Conservation (phyloP, 2,329 filamentous ascomycete species). For the Botrytis fabae region DNA sequence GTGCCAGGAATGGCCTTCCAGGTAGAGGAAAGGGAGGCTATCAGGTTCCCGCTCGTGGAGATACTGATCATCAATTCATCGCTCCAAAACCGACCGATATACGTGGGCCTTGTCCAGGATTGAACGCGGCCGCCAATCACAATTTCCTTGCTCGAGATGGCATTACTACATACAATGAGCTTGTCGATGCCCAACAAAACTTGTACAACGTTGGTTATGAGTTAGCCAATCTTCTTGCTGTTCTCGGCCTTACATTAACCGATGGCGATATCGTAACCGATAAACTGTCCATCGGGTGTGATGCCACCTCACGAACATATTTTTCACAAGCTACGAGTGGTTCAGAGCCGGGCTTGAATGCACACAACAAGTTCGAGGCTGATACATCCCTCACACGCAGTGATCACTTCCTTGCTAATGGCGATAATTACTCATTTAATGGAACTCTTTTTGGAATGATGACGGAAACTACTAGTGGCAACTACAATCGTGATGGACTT, state of each 20-base stretch:
- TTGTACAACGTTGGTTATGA: conserved; percentile 35
- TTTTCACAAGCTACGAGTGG: conserved; percentile 27
- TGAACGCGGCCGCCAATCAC: conserved; percentile 47
- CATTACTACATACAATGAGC: conserved; percentile 36
- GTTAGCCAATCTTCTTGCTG: conserved; percentile 24
- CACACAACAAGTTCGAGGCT: conserved; percentile 53
- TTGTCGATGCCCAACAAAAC: conserved; percentile 37
- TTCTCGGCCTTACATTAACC: conserved; percentile 25
- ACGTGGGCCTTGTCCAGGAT: conserved; percentile 41
- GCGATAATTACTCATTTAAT: conserved; percentile 32
- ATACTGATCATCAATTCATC: conserved; percentile 33
- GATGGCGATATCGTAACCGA: conserved; percentile 35
- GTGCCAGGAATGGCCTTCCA: conserved; percentile 27
- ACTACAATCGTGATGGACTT: conserved; percentile 39
- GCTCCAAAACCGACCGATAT: conserved; percentile 22
- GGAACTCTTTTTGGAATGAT: conserved; percentile 40
- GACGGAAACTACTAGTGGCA: conserved; percentile 39
- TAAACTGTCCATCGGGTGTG: conserved; percentile 35
- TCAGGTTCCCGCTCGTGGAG: conserved; percentile 45
- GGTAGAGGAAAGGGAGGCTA: conserved; percentile 47
- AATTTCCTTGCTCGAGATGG: conserved; percentile 44
- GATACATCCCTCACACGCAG: conserved; percentile 53
- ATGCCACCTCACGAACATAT: conserved; percentile 40
- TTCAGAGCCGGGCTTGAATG: conserved; percentile 32
- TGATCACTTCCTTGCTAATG: conserved; percentile 43